These are phyloP conservation scores for Claviceps sp. DNA, from an alignment of 2,329 filamentous ascomycete genomes.

Conservation along the genomic window DNA sequence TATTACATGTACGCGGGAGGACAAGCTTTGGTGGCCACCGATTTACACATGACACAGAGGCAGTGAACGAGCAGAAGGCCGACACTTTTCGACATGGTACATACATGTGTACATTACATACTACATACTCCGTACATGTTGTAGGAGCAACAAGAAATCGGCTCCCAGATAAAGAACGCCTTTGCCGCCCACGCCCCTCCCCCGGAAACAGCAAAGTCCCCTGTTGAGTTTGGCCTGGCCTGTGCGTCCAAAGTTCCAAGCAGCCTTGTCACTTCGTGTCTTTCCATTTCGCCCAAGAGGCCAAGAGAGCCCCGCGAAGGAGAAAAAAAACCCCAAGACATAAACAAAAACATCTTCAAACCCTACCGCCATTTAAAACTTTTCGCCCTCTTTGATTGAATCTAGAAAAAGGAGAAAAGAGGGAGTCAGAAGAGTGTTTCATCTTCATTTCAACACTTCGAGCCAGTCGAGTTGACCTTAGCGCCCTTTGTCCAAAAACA, in stretches of 20 bases:
- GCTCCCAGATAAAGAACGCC: conserved; percentile 1
- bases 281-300: not conserved
- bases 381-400: no score
- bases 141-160: conserved; percentile 1
- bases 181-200: not conserved
- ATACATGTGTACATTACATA: not conserved
- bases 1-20: not conserved
- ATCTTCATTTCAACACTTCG: no score
- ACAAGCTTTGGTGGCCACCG: not conserved
- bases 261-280: not conserved
- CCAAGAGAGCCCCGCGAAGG: not conserved
- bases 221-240: no score
- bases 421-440: no score
- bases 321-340: not conserved
- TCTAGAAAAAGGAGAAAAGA: no score
- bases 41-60: not conserved
- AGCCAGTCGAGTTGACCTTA: no score
- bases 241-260: no score
- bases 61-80: not conserved
- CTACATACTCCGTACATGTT: not conserved
- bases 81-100: no score
- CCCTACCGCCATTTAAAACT: no score
- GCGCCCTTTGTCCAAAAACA: no score
- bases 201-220: not conserved
- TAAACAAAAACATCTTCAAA: no score